Evolutionary conservation across 1,139 yeast species (phyloP), one percentile per base, ranked within the genome.

Genomic region (Candida anutae): DNA sequence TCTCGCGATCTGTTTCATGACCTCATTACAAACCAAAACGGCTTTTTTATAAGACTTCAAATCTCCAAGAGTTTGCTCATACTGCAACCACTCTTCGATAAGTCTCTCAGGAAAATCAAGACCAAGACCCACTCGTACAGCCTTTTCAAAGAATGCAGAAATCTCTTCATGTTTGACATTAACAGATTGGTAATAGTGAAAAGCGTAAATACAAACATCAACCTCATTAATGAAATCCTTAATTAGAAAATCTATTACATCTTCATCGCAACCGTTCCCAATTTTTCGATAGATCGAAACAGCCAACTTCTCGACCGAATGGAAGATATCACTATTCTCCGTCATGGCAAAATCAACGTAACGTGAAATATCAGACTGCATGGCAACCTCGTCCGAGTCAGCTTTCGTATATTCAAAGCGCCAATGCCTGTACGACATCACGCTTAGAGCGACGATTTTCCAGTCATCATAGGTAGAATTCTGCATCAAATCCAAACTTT

Each of bases 31-130:
- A 10, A 22, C n/a, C 5, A 28, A 28, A 10, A 32, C 28, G 4
- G 29, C 31, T 25, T 29, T 28, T 13, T 31, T 31, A 11, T 30
- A 32, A 9, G 33, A 31, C 3, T 23, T 29, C 5, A 32, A 21
- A 14, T 32, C 41, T 1, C 76, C 73, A 41, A 50, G 25, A 0
- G 62, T 37, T 23, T 56, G 53, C 29, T 62, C 69, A 40, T 49
- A 69, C 3, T 53, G 45, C 8, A 60, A 30, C 52, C 69, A 68
- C 28, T 69, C 76, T 29, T 69, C 70, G 10, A 62, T 43, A 3
- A 75, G 37, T 24, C 63, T 49, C 29, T 72, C 76, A 0, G 80
- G 77, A 59, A 65, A 57, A 38, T 75, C 80, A 28, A 73, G 34
- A 3, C 36, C 29, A 11, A 36, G 38, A 1, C 57, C 46, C 11